Percentiles rank a stretch among this genome's conserved stretches.
These are phyloP conservation scores for Phialocephala subalpina DNA, from an alignment of 2,329 filamentous ascomycete genomes.

Conservation along the genomic window DNA sequence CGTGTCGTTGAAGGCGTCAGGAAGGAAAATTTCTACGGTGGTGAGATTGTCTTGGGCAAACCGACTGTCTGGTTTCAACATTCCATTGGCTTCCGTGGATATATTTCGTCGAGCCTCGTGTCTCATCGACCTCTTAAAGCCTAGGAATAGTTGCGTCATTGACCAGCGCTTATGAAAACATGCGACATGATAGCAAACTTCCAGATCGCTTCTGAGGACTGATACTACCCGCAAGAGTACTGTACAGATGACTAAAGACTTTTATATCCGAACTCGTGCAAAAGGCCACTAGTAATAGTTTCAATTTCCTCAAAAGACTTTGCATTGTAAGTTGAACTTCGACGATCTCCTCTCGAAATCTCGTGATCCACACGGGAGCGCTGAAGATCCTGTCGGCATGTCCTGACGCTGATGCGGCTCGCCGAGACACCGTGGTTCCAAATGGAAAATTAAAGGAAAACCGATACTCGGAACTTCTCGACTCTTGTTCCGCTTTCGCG, in stretches of 20 bases:
- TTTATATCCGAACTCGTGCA: neutral
- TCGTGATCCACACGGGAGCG: constrained; percentile 33
- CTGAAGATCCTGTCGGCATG: constrained; percentile 33
- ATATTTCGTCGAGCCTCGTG: constrained; percentile 25
- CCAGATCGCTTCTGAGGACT: constrained; percentile 1
- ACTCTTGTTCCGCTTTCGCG: constrained; percentile 23
- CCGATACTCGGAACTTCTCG: constrained; percentile 25
- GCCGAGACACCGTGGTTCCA: constrained; percentile 29
- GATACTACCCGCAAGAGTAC: constrained; percentile 3
- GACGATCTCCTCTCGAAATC: constrained; percentile 5
- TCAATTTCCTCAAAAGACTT: neutral
- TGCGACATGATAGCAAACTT: neutral
- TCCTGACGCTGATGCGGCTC: constrained; percentile 35
- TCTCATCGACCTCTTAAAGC: constrained; percentile 24
- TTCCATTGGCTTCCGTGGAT: constrained; percentile 21
- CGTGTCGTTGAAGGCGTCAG: constrained; percentile 30
- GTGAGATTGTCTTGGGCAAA: constrained; percentile 16
- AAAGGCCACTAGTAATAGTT: neutral
- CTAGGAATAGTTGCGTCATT: constrained; percentile 18
- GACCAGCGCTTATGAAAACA: neutral
- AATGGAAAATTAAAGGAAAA: constrained; percentile 27
- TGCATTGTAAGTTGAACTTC: neutral
- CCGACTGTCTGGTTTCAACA: constrained; percentile 3
- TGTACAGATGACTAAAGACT: neutral
- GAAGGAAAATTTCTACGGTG: neutral